Base-by-base conservation (phyloP, 2,329 filamentous ascomycete genomes). In the Thelonectria discophora region DNA sequence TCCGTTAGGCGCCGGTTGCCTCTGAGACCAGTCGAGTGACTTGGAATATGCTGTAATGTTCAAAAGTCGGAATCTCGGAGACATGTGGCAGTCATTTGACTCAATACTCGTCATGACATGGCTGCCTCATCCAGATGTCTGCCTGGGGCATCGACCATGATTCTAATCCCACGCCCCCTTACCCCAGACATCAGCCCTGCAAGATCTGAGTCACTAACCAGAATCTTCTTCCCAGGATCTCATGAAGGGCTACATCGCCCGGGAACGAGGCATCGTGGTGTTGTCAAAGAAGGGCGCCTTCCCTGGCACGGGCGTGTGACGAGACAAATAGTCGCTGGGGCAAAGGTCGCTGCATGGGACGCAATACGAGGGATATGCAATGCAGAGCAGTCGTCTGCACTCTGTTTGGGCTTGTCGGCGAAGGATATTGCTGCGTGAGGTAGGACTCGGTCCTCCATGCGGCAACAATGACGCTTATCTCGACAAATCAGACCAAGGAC, bases 171-270 rank as follows among this genome's bases (percentile, higher is more conserved):
- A 62, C 67, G 39, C 62, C 58, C n/a, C 53, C 61, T 66, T 54
- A 47, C 20, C 24, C 24, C 21, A 47, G 62, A 61, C 52, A 45
- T 64, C 65, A 69, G 65, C 65, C 65, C 64, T 64, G 66, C 48
- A 55, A 65, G 34, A 71, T 59, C 68, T 75, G 72, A 76, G 62
- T 77, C 70, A 76, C 75, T 78, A 64, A 78, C 59, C 20, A 60
- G 24, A 50, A 43, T 47, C n/a, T 32, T 64, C 20, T 46, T 60
- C 56, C 24, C 63, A 97, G 93, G 91, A 91, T 61, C 83, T 95
- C 21, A 97, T 99, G 92, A 99, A 98, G 79, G 95, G 96, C 42
- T 99, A 99, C 78, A 99, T 99, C 69, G 90, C 94, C 32, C 90
- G 94, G 56, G 94, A 97, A 69, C 88, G 91, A 69, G 91, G 90